A percentile compares a stretch with the other conserved stretches of the same genome.
Evolutionary conservation across 192 early-diverging fungal genomes (phyloP).

Genomic region (Haplosporangium gracile): DNA sequence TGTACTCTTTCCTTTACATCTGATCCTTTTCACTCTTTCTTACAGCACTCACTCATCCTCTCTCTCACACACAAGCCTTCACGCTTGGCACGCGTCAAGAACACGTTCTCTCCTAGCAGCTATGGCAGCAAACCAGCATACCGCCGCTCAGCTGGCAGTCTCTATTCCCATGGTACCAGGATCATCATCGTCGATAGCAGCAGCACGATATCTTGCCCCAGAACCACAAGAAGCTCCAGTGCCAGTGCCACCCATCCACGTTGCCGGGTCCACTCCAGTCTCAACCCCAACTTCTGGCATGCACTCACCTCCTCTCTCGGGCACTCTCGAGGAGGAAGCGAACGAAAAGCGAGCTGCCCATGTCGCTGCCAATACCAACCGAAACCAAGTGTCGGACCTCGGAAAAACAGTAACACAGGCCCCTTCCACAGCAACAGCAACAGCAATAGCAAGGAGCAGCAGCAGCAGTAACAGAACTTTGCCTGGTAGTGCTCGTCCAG

Average conservation of each 20-base stretch:
- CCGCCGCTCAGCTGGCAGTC: slow-evolving; percentile 14
- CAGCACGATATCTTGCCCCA: neutral
- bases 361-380: slow-evolving; percentile 6
- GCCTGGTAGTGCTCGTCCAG: neutral
- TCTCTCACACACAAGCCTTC: too few species aligned
- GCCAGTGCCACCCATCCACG: neutral
- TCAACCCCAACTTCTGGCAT: slow-evolving; percentile 40
- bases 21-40: neutral
- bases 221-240: neutral
- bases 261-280: neutral
- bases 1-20: neutral
- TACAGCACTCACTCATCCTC: neutral
- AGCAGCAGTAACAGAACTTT: neutral
- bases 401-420: neutral
- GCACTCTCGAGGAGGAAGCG: slow-evolving; percentile 23
- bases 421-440: neutral
- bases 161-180: slow-evolving; percentile 15
- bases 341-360: slow-evolving; percentile 5
- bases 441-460: neutral
- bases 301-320: slow-evolving; percentile 47
- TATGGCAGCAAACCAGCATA: slow-evolving; percentile 19
- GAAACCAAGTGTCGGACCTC: neutral
- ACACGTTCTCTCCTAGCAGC: neutral
- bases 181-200: neutral
- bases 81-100: neutral